A percentile compares a stretch with the other conserved stretches of the same genome.
phyloP scores from a whole-genome alignment of 2,329 filamentous ascomycete species.

The Aureobasidium sp. region DNA sequence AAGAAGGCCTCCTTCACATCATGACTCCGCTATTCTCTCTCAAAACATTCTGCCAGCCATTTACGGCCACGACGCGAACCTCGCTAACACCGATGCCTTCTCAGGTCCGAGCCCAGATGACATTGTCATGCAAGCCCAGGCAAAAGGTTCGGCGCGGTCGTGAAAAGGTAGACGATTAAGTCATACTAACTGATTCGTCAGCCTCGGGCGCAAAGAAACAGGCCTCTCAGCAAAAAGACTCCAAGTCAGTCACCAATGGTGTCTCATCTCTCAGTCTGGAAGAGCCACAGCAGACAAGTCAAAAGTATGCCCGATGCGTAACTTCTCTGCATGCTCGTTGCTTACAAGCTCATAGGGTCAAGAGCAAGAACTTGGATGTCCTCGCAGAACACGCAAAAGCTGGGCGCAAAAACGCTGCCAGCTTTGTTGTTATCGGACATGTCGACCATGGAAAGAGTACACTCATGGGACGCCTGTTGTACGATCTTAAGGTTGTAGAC shows the following conservation, averaged over 20 bases:
- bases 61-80: constrained; percentile 31
- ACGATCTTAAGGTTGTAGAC: constrained; percentile 82
- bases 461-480: constrained; percentile 87
- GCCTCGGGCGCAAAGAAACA: constrained; percentile 18
- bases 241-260: constrained; percentile 35
- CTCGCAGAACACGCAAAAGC: constrained; percentile 70
- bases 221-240: constrained; percentile 28
- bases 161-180: background rate
- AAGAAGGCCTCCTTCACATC: background rate
- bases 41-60: constrained; percentile 33
- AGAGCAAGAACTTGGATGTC: constrained; percentile 75
- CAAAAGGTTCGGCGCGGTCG: constrained; percentile 33
- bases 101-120: constrained; percentile 87
- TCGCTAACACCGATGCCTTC: constrained; percentile 57
- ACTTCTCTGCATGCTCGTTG: background rate
- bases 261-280: constrained; percentile 44
- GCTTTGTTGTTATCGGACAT: constrained; percentile 56
- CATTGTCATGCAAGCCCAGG: constrained; percentile 74
- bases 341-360: constrained; percentile 35
- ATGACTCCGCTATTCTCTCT: background rate
- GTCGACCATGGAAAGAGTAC: constrained; percentile 98
- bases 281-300: constrained; percentile 33
- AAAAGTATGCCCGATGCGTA: background rate
- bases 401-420: constrained; percentile 63
- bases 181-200: constrained; percentile 19